Percentiles rank a stretch among this genome's conserved stretches.
These are phyloP conservation scores for Phialophora macrospora DNA, from an alignment of 2,329 filamentous ascomycete genomes.

Conservation along the genomic window DNA sequence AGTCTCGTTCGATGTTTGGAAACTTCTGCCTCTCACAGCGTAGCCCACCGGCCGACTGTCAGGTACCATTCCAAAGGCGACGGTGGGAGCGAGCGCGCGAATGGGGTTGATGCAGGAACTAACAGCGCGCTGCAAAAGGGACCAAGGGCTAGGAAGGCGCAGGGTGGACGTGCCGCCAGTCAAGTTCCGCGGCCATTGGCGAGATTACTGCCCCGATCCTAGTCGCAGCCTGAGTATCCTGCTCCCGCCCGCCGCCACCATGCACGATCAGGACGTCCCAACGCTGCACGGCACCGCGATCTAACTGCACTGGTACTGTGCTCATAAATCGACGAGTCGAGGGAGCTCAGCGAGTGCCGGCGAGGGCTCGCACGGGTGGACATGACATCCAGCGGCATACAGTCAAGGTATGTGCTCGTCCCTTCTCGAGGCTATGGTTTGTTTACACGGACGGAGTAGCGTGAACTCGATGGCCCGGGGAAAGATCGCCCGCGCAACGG, in stretches of 20 bases:
- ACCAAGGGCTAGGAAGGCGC: neutral
- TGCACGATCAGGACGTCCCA: slow-evolving; percentile 14
- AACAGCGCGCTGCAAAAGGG: neutral
- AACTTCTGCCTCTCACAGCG: slow-evolving; percentile 1
- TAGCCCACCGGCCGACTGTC: neutral
- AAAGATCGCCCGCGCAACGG: neutral
- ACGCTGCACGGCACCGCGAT: neutral
- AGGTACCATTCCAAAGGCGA: slow-evolving; percentile 6
- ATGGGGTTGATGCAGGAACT: slow-evolving; percentile 19
- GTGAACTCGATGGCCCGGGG: neutral
- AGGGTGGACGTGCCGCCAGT: slow-evolving; percentile 4
- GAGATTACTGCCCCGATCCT: slow-evolving; percentile 2
- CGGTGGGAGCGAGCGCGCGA: neutral
- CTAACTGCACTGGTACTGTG: slow-evolving; percentile 1
- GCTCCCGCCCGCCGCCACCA: slow-evolving; percentile 18
- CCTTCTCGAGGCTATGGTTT: neutral
- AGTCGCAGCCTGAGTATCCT: neutral
- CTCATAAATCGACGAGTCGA: neutral
- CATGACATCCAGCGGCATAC: too few relatives aligned
- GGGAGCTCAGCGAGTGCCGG: neutral
- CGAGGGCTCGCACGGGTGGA: too few relatives aligned
- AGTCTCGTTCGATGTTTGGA: neutral
- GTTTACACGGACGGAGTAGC: too few relatives aligned
- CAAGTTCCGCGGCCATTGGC: neutral
- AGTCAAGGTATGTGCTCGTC: too few relatives aligned